Conservation (phyloP, 441 rosid genomes). For the Arabidopsis lyrata region DNA sequence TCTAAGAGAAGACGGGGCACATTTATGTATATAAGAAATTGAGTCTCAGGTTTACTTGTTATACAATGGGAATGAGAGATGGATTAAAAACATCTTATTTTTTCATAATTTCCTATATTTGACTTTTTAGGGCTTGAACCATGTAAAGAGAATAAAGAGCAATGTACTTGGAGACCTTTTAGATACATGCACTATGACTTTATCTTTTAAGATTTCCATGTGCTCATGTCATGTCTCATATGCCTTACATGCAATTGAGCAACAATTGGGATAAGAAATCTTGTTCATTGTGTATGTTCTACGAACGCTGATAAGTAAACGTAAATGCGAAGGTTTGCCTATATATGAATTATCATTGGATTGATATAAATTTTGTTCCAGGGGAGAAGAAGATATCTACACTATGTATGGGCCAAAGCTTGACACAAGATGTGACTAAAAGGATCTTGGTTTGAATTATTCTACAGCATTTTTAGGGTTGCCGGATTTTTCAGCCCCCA, state of each 20-base stretch:
- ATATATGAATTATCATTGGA: background rate
- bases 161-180: constrained; percentile 32
- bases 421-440: background rate
- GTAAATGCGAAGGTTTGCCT: constrained; percentile 5
- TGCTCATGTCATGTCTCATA: constrained; percentile 41
- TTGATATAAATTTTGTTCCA: background rate
- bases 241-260: constrained; percentile 41
- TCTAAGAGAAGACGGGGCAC: background rate
- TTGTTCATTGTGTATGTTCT: background rate
- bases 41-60: constrained; percentile 2
- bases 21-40: background rate
- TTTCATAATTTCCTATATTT: background rate
- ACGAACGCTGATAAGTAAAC: background rate
- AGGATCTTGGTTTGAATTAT: background rate
- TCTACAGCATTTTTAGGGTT: background rate
- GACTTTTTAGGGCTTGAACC: constrained; percentile 22
- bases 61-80: background rate
- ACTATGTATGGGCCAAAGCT: background rate
- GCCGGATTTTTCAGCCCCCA: no score
- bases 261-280: background rate
- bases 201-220: constrained; percentile 26
- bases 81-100: background rate
- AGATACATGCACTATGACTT: constrained; percentile 21
- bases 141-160: constrained; percentile 29
- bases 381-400: background rate